Evolutionary conservation across 139 green algal species (phyloP).

Genomic region (Nannochloris sp.): DNA sequence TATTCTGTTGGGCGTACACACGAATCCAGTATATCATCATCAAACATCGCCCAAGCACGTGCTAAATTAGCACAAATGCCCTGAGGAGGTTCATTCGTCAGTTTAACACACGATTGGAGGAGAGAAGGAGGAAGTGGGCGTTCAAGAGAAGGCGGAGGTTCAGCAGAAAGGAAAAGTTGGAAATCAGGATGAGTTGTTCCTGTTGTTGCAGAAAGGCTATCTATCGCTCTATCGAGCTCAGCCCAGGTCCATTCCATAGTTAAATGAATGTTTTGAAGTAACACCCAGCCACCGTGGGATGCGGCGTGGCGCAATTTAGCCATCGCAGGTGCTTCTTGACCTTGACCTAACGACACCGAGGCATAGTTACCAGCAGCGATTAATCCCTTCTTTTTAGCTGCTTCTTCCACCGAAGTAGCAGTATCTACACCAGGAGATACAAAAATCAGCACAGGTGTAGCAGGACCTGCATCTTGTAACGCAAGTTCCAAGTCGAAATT

Average conservation of each 20-base stretch:
- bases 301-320: constrained; percentile 65
- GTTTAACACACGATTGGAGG: constrained; percentile 81
- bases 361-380: constrained; percentile 68
- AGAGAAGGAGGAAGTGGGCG: constrained; percentile 72
- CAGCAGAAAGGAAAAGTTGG: constrained; percentile 84
- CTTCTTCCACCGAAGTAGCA: constrained; percentile 67
- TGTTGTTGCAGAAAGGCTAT: constrained; percentile 63
- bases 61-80: constrained; percentile 68
- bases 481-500: constrained; percentile 73
- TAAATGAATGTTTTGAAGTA: constrained; percentile 86
- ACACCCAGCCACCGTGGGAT: constrained; percentile 86
- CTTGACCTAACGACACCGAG: constrained; percentile 76
- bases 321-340: constrained; percentile 86
- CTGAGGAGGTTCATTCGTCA: constrained; percentile 89
- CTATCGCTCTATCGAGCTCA: constrained; percentile 58
- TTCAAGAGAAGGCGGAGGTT: constrained; percentile 80
- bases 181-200: constrained; percentile 75
- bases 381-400: constrained; percentile 69
- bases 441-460: constrained; percentile 84
- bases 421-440: constrained; percentile 77
- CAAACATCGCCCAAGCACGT: constrained; percentile 74
- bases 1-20: constrained; percentile 79
- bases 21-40: constrained; percentile 78
- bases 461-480: constrained; percentile 54
- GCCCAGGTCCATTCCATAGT: constrained; percentile 76